Percentiles rank a stretch among this genome's conserved stretches.
Conservation (phyloP, 495 filamentous ascomycete genomes). For the Friedmanniomyces simplex region DNA sequence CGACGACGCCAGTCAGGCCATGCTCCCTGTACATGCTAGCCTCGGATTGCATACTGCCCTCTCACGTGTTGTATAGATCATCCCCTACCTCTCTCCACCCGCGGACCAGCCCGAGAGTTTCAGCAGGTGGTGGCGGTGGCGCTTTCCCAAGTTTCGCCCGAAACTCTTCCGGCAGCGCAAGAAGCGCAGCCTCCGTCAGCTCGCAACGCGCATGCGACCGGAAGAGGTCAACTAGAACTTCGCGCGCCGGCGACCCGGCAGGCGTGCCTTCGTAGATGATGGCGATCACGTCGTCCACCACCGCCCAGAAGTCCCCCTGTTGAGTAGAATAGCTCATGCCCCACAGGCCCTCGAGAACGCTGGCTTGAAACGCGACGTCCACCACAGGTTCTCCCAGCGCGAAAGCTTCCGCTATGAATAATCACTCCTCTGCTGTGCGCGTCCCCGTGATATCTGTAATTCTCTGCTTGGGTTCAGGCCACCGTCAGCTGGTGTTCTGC, state of each 20-base stretch:
- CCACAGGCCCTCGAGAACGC: neutral
- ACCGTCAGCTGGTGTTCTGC: too few species aligned
- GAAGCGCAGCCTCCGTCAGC: neutral
- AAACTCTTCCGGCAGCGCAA: neutral
- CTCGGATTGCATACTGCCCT: too few species aligned
- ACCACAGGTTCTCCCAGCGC: neutral
- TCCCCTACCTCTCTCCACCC: too few species aligned
- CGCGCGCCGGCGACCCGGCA: neutral
- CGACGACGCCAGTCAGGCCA: too few species aligned
- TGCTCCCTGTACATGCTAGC: too few species aligned
- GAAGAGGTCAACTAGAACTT: neutral
- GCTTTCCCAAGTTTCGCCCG: neutral
- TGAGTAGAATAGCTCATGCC: neutral
- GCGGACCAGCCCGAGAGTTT: neutral
- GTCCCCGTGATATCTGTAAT: too few species aligned
- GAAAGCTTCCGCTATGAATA: neutral
- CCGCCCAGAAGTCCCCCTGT: neutral
- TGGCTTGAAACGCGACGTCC: neutral
- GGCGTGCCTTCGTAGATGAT: neutral
- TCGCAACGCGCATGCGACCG: neutral
- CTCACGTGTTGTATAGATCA: too few species aligned
- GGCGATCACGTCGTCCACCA: neutral
- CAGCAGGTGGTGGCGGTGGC: neutral
- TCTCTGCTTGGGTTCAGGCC: too few species aligned
- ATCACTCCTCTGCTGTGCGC: neutral